Conservation (phyloP, 768 basidiomycete genomes). For the Phylloporus arenicola region DNA sequence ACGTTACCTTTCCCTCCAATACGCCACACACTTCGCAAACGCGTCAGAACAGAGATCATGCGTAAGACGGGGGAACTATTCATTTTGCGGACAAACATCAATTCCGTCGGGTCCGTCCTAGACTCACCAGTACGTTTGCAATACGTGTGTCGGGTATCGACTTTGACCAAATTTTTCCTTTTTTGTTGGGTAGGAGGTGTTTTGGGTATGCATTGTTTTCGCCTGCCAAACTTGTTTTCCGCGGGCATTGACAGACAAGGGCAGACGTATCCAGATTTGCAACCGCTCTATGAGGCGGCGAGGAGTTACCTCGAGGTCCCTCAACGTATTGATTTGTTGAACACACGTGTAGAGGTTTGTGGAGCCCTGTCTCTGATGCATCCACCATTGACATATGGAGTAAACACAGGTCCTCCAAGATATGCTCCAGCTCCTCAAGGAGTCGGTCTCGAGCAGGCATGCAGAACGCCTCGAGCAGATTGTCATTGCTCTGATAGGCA, state of each 20-base stretch:
- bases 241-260: constrained; percentile 14
- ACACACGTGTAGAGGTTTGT: constrained; percentile 85
- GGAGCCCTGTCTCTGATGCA: constrained; percentile 4
- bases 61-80: constrained; percentile 94
- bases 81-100: constrained; percentile 88
- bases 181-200: constrained; percentile 62
- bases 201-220: constrained; percentile 66
- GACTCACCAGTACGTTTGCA: constrained; percentile 76
- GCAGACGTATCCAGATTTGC: constrained; percentile 90
- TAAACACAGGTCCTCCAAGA: constrained; percentile 79
- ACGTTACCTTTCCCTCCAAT: constrained; percentile 6
- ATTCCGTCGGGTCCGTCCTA: constrained; percentile 92
- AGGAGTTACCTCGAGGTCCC: constrained; percentile 93
- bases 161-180: not conserved
- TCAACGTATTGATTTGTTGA: constrained; percentile 87
- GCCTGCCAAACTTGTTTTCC: constrained; percentile 7
- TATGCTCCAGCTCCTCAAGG: constrained; percentile 92
- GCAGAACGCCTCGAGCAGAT: constrained; percentile 90
- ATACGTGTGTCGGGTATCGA: not conserved
- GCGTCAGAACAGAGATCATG: constrained; percentile 72
- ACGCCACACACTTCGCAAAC: constrained; percentile 9
- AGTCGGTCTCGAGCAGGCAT: constrained; percentile 87
- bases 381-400: constrained; percentile 1
- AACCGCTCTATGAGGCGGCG: constrained; percentile 91
- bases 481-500: constrained; percentile 84